phyloP scores from a whole-genome alignment of 805 yeast species.

The Kluyveromyces siamensis region DNA sequence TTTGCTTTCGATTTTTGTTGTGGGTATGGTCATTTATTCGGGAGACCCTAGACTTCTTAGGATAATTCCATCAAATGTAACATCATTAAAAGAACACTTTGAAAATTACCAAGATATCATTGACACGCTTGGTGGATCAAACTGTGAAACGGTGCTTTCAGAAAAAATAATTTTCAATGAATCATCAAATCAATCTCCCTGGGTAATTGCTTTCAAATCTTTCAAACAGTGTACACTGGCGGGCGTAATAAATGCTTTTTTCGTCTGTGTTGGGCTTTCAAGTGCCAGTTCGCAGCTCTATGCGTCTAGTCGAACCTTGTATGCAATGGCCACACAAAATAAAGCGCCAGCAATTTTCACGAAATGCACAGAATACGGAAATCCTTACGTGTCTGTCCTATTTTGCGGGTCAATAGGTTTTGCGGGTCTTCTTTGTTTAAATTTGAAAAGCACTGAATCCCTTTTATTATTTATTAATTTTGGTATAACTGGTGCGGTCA shows the following conservation, averaged over 20 bases:
- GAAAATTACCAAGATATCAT: conserved; percentile 2
- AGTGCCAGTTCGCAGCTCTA: conserved; percentile 48
- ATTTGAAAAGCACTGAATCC: conserved; percentile 46
- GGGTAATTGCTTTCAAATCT: conserved; percentile 48
- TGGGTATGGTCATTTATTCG: conserved; percentile 60
- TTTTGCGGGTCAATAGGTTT: conserved; percentile 52
- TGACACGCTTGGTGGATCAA: conserved; percentile 6
- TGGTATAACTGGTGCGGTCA: conserved; percentile 60
- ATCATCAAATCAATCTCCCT: conserved; percentile 45
- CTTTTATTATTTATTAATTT: conserved; percentile 57
- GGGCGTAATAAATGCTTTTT: conserved; percentile 38
- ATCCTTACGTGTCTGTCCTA: conserved; percentile 61
- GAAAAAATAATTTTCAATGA: conserved; percentile 12
- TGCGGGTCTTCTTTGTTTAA: conserved; percentile 49
- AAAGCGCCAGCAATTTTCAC: conserved; percentile 55
- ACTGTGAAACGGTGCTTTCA: conserved; percentile 3
- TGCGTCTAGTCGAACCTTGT: conserved; percentile 47
- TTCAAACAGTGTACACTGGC: conserved; percentile 44
- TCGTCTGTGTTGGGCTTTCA: conserved; percentile 45
- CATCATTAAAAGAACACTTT: neutral
- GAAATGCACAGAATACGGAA: conserved; percentile 52
- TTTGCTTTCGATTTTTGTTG: conserved; percentile 53
- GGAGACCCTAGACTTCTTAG: conserved; percentile 66
- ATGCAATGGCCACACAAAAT: conserved; percentile 43
- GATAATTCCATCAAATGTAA: conserved; percentile 30